Evolutionary conservation across 1,284 basidiomycete species (phyloP).

Genomic region (Rhodofomes roseus): DNA sequence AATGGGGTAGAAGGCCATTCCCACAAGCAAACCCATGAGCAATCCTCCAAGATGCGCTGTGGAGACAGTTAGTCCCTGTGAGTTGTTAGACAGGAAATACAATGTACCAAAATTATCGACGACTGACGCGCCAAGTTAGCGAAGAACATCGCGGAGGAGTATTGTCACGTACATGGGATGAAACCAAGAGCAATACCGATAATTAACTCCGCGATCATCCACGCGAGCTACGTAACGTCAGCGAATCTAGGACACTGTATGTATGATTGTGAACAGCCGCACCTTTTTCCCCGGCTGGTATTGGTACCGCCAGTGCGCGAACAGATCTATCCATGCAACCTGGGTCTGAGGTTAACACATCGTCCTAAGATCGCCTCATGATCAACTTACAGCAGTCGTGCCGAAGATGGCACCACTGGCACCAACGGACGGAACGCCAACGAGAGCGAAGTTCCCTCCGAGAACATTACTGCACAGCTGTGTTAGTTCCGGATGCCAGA

Average conservation of each 20-base stretch:
- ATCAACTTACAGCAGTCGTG: slow-evolving; percentile 67
- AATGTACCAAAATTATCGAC: slow-evolving; percentile 73
- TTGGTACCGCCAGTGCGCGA: slow-evolving; percentile 91
- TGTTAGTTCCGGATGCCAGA: not conserved
- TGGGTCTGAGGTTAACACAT: slow-evolving; percentile 22
- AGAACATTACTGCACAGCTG: slow-evolving; percentile 60
- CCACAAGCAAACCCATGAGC: slow-evolving; percentile 80
- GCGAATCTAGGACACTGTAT: not conserved
- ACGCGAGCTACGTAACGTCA: slow-evolving; percentile 52
- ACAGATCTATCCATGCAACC: slow-evolving; percentile 84
- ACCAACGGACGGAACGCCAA: slow-evolving; percentile 89
- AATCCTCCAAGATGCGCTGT: slow-evolving; percentile 77
- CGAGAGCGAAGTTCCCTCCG: slow-evolving; percentile 88
- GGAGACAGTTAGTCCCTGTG: slow-evolving; percentile 4
- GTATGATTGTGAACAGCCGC: slow-evolving; percentile 12
- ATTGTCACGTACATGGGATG: slow-evolving; percentile 58
- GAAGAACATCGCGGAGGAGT: not conserved
- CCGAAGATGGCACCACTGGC: slow-evolving; percentile 95
- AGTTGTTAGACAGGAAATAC: not conserved
- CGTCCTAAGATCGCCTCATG: not conserved
- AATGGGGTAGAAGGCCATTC: slow-evolving; percentile 85
- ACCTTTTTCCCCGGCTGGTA: slow-evolving; percentile 78
- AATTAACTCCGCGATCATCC: slow-evolving; percentile 81
- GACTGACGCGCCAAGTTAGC: slow-evolving; percentile 34
- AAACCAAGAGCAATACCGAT: slow-evolving; percentile 86